These are phyloP conservation scores for Pezizomycotina sp. DNA, from an alignment of 2,329 filamentous ascomycete species.

Conservation along the genomic window DNA sequence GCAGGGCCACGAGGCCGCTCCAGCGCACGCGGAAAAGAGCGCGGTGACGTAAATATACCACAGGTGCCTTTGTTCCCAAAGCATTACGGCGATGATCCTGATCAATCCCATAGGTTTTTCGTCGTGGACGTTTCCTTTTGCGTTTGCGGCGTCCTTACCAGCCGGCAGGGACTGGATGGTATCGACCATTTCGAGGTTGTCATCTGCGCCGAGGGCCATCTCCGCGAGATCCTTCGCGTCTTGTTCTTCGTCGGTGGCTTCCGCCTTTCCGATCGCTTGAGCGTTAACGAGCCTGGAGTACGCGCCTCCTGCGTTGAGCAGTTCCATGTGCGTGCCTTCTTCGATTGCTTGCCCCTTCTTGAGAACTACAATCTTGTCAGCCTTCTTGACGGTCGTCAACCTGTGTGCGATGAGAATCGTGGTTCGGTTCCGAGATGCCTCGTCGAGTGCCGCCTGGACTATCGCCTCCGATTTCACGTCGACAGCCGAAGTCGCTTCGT, in stretches of 20 bases:
- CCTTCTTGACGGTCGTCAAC: constrained; percentile 57
- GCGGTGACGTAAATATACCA: constrained; percentile 38
- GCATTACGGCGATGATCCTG: constrained; percentile 39
- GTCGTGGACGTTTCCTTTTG: background rate
- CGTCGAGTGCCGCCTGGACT: constrained; percentile 42
- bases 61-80: constrained; percentile 40
- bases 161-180: background rate
- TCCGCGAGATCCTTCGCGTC: constrained; percentile 26
- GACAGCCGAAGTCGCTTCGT: constrained; percentile 58
- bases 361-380: constrained; percentile 63
- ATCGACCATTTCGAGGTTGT: too few species aligned
- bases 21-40: constrained; percentile 31
- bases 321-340: constrained; percentile 55
- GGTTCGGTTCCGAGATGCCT: constrained; percentile 45
- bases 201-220: constrained; percentile 31
- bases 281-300: constrained; percentile 52
- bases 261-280: constrained; percentile 39
- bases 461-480: constrained; percentile 40
- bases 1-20: constrained; percentile 33
- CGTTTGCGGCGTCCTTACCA: background rate
- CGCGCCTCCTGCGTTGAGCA: constrained; percentile 45
- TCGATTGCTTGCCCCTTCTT: constrained; percentile 55
- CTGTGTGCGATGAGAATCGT: constrained; percentile 67
- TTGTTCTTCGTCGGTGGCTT: constrained; percentile 28
- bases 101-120: constrained; percentile 30